These are phyloP conservation scores for Macadamia integrifolia DNA, from an alignment of 164 flowering plant genomes.

Conservation along the genomic window DNA sequence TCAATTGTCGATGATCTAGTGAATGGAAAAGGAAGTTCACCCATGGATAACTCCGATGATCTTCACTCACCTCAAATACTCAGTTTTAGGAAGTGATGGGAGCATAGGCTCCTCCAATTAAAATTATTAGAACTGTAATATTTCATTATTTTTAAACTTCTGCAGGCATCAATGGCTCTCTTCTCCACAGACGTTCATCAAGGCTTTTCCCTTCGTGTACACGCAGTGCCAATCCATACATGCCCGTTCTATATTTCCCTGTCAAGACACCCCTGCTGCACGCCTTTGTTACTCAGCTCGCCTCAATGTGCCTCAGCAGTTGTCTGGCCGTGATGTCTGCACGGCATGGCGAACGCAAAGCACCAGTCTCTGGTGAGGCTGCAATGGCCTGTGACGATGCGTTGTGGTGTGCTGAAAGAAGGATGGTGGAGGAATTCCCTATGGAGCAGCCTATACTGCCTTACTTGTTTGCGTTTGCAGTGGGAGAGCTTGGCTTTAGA, in stretches of 20 bases:
- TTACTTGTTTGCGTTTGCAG: conserved; percentile 87
- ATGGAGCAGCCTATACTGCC: conserved; percentile 95
- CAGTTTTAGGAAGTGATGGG: too few relatives aligned
- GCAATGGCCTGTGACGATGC: conserved; percentile 36
- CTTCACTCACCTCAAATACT: too few relatives aligned
- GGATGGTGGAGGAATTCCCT: conserved; percentile 84
- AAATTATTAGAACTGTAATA: too few relatives aligned
- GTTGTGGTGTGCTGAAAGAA: conserved; percentile 66
- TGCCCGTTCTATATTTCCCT: conserved; percentile 85
- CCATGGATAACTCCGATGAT: too few relatives aligned
- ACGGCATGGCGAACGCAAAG: conserved; percentile 49
- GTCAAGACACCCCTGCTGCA: conserved; percentile 95
- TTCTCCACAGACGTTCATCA: conserved; percentile 70
- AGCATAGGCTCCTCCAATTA: too few relatives aligned
- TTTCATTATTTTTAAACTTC: too few relatives aligned
- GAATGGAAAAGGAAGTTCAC: too few relatives aligned
- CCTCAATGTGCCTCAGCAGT: conserved; percentile 55
- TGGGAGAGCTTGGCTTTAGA: conserved; percentile 63
- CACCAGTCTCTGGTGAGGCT: conserved; percentile 43
- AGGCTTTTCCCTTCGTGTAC: conserved; percentile 64
- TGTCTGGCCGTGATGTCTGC: conserved; percentile 89
- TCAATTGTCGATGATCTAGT: too few relatives aligned
- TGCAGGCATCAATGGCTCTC: conserved; percentile 93
- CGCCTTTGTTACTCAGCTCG: conserved; percentile 54
- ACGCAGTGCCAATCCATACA: conserved; percentile 94